Base-by-base conservation (phyloP, 164 flowering plant genomes). In the Dillenia turbinata region DNA sequence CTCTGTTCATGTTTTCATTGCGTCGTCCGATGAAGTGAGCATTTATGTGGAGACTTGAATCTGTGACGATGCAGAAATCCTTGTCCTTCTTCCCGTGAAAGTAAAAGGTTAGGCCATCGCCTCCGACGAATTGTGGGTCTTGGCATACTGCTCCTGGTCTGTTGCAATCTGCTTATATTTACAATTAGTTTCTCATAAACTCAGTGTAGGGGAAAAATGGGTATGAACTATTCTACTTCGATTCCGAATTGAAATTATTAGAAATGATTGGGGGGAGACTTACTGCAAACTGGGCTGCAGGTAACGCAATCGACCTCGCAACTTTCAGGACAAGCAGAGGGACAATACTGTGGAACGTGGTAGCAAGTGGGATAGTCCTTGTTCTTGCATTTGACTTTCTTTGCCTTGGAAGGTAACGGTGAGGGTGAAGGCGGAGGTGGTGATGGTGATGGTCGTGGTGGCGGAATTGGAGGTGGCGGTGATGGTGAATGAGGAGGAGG, bases 201-300 rank as follows among this genome's bases (percentile, higher is more conserved):
- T 19, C 22, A 19, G 1, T 19, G 22, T 19, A 19, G 22, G 22
- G 22, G 22, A 19, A 19, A 19, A 19, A 19, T 19, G 22, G 22
- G 22, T 19, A 19, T 19, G 22, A 1, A 19, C 22, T 19, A 19
- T 1, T 19, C 22, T 19, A 19, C 22, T 19, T 19, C 22, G 22
- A 19, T 19, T 19, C 22, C 22, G 22, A 19, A 19, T 19, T 19
- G 22, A 19, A 19, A 19, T 19, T 19, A 19, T 19, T 19, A 19
- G 22, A 19, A n/a, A n/a, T n/a, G n/a, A 19, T 19, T 19, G 22
- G 17, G 16, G 5, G 15, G 47, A 45, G 1, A 71, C 82, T 77
- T 78, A 81, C 86, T 58, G 72, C 88, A 84, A 65, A 84, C 78
- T 3, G 88, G 81, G 12, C 56, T 76, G 74, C 88, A 84, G 12